Evolutionary conservation across 2,329 filamentous ascomycete species (phyloP), one percentile per base, ranked within the genome.

Genomic region (Monilinia laxa): DNA sequence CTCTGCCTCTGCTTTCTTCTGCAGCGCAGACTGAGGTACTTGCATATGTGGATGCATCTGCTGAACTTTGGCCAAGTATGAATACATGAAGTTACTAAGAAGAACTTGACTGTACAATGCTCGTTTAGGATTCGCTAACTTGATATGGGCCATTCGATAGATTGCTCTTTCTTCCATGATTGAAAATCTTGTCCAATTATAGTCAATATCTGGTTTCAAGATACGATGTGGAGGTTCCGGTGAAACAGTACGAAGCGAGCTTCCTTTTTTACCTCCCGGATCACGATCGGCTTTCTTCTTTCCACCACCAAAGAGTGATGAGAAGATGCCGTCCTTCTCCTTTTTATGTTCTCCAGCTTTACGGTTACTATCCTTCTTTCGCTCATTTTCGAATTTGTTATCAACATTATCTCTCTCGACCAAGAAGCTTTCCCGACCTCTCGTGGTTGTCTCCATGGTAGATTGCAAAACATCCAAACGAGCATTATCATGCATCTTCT

Each of bases 61-160:
- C 79, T 99, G 95, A 56, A 99, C 95, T 78, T 98, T 99, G 69
- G 95, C 95, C 71, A 99, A 85, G 77, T 99, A 99, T 67, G 93
- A 95, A 80, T 99, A 99, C 95, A 99, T 99, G 79, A 99, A 99
- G 78, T 99, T 99, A 79, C 93, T 97, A 72, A 99, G 85, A 68
- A 99, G 83, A 28, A 99, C 95, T 78, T 99, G 95, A 68, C 94
- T 97, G 76, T 96, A 90, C 62, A 99, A 81, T 52, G 94, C 91
- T 66, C 95, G 89, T 55, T 94, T 89, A 49, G 95, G 95, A 76
- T 99, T 98, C n/a, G 95, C 95, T 69, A 99, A 86, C 79, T 99
- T 99, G 80, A 98, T 96, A 77, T 99, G 95, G 23, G 95, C 95
- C 92, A 99, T 97, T 69, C 95, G 88, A 79, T 99, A 99, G 68